phyloP scores from a whole-genome alignment of 2,329 filamentous ascomycete species.

The Cercospora brassicicola region DNA sequence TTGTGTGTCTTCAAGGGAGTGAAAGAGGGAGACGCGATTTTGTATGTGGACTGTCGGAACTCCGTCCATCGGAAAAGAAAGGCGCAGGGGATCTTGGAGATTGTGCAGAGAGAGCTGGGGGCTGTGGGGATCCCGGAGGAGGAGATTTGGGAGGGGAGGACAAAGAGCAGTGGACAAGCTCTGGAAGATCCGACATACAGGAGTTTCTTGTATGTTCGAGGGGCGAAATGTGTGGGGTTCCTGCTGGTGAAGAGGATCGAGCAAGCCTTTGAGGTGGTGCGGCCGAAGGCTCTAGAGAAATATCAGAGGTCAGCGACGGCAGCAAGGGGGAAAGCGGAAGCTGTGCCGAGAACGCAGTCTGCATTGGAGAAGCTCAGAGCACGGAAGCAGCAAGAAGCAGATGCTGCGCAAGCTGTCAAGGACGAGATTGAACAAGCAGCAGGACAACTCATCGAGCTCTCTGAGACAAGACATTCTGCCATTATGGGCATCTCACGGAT shows the following conservation, averaged over 20 bases:
- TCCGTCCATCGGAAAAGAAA: constrained; percentile 55
- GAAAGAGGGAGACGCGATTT: constrained; percentile 51
- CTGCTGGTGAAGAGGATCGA: constrained; percentile 63
- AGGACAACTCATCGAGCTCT: constrained; percentile 29
- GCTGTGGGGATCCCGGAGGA: constrained; percentile 60
- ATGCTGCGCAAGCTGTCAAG: constrained; percentile 10
- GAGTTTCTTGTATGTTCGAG: constrained; percentile 62
- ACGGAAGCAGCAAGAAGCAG: constrained; percentile 25
- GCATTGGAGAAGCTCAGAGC: constrained; percentile 30
- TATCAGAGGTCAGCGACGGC: constrained; percentile 8
- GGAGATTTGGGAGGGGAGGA: constrained; percentile 55
- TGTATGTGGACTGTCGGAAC: constrained; percentile 59
- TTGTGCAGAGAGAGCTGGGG: constrained; percentile 63
- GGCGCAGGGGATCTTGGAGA: constrained; percentile 56
- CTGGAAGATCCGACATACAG: constrained; percentile 51
- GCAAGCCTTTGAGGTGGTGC: constrained; percentile 55
- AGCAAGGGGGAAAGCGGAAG: constrained; percentile 21
- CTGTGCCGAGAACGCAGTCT: constrained; percentile 14
- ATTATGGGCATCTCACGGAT: constrained; percentile 65
- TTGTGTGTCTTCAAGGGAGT: constrained; percentile 22
- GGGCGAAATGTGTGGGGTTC: constrained; percentile 62
- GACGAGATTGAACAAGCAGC: constrained; percentile 20
- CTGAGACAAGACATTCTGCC: constrained; percentile 39
- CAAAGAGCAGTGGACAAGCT: not conserved
- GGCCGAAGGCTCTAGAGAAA: constrained; percentile 16